Conservation (phyloP, 2,329 filamentous ascomycete species). For the Sphaerulina vaccinii region DNA sequence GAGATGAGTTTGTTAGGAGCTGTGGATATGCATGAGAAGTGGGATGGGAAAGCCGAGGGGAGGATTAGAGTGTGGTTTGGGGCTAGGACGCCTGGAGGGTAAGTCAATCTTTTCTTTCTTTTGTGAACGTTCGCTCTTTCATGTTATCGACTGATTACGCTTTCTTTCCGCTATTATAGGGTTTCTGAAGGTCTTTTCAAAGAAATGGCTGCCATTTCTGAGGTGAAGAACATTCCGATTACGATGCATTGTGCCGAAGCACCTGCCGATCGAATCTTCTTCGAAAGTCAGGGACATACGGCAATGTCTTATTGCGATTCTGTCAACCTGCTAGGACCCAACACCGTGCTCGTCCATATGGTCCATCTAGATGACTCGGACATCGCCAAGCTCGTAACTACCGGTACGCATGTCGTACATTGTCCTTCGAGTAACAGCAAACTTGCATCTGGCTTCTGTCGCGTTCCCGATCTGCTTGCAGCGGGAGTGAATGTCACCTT, state of each 20-base stretch:
- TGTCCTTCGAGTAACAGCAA: background rate
- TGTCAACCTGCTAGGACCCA: background rate
- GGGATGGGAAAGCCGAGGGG: conserved; percentile 37
- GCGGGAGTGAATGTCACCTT: background rate
- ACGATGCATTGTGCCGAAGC: background rate
- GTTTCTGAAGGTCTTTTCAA: background rate
- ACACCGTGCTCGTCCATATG: background rate
- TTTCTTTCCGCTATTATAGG: background rate
- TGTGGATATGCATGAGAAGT: conserved; percentile 39
- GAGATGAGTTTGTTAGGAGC: conserved; percentile 38
- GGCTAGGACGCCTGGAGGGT: conserved; percentile 41
- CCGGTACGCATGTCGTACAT: background rate
- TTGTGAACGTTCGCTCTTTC: background rate
- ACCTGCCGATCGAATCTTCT: background rate
- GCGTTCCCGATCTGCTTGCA: background rate
- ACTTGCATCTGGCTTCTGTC: background rate
- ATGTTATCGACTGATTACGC: background rate
- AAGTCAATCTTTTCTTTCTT: conserved; percentile 12
- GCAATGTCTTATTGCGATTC: background rate
- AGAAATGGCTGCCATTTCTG: background rate
- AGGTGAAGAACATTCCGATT: background rate
- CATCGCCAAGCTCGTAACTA: background rate
- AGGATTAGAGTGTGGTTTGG: conserved; percentile 42
- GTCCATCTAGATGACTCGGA: background rate
- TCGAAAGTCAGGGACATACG: background rate